Conservation (phyloP, 352 stramenopile species). For the Phytophthora tubulina region DNA sequence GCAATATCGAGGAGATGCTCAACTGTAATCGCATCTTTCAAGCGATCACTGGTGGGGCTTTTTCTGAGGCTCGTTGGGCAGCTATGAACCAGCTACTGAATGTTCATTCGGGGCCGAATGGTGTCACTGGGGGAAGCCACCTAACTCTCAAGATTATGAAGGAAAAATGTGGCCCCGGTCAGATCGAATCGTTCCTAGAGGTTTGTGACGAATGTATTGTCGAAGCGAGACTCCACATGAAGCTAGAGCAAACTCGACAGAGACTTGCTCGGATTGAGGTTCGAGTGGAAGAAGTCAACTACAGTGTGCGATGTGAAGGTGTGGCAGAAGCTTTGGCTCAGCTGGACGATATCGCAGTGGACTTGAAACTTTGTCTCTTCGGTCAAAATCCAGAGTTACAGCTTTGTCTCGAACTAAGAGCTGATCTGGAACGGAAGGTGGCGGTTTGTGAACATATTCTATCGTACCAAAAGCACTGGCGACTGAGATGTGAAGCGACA, state of each 20-base stretch:
- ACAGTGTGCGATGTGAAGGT: conserved; percentile 48
- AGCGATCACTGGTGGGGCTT: conserved; percentile 50
- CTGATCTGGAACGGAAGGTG: conserved; percentile 45
- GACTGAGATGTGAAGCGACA: conserved; percentile 52
- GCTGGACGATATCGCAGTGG: conserved; percentile 48
- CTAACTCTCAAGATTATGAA: conserved; percentile 43
- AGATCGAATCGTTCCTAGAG: conserved; percentile 32
- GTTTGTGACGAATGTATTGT: conserved; percentile 68
- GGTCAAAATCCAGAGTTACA: conserved; percentile 57
- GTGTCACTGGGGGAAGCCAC: neutral
- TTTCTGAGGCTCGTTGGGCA: conserved; percentile 55
- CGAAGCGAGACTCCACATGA: conserved; percentile 53
- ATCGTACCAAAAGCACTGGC: conserved; percentile 59
- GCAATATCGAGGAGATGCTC: conserved; percentile 56
- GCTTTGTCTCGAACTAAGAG: conserved; percentile 33
- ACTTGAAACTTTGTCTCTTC: conserved; percentile 53
- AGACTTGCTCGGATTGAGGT: conserved; percentile 46
- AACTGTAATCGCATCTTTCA: conserved; percentile 61
- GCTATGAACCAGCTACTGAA: conserved; percentile 35
- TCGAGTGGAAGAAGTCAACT: conserved; percentile 49
- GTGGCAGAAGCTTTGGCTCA: conserved; percentile 40
- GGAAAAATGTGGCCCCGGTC: conserved; percentile 23
- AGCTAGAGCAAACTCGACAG: conserved; percentile 47
- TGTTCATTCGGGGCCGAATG: neutral
- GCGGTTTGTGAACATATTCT: conserved; percentile 49